phyloP scores from a whole-genome alignment of 176 grass and related monocot species.

The Coix lacrymajobi region DNA sequence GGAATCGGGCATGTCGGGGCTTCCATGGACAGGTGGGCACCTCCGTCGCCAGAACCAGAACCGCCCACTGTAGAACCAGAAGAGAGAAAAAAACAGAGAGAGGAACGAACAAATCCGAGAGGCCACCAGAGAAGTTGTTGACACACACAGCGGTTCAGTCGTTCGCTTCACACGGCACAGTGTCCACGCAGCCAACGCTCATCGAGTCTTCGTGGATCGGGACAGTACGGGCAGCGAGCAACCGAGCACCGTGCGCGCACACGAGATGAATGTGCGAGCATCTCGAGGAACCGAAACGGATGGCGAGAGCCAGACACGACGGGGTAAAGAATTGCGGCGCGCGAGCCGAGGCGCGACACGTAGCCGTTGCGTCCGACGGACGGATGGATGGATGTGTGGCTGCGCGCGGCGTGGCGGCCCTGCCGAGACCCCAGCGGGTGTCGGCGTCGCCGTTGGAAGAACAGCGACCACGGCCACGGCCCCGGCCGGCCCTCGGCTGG shows the following conservation, averaged over 20 bases:
- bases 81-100: too few relatives aligned
- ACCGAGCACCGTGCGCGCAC: not conserved
- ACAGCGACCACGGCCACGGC: not conserved
- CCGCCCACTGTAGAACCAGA: not conserved
- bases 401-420: slow-evolving; percentile 12
- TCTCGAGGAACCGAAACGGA: not conserved
- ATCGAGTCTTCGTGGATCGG: not conserved
- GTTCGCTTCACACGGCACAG: too few relatives aligned
- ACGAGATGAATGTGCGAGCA: slow-evolving; percentile 22
- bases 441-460: not conserved
- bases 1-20: not conserved
- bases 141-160: too few relatives aligned
- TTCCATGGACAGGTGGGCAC: not conserved
- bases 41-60: not conserved
- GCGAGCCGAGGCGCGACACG: not conserved
- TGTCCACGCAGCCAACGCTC: not conserved
- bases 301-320: too few relatives aligned
- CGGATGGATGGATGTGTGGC: not conserved
- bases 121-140: not conserved
- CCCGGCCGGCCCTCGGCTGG: too few relatives aligned
- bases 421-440: not conserved
- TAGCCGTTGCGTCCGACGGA: not conserved
- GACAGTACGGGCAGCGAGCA: not conserved
- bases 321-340: not conserved
- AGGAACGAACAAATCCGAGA: too few relatives aligned